A percentile compares a stretch with the other conserved stretches of the same genome.
Evolutionary conservation across 805 yeast species (phyloP).

Genomic region (Kuraishia cidri): DNA sequence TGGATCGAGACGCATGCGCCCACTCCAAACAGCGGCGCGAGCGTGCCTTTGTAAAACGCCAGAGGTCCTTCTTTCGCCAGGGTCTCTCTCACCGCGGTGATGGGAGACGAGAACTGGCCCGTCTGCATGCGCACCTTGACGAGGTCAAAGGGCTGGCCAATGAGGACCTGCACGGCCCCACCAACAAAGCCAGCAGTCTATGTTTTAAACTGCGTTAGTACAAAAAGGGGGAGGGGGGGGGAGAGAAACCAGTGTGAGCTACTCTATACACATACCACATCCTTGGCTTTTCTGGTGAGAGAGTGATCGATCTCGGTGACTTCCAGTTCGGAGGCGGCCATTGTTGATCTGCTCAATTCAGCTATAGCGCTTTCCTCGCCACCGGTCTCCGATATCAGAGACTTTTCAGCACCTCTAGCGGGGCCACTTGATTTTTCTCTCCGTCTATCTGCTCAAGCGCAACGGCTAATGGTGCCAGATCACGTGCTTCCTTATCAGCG

Average conservation of each 20-base stretch:
- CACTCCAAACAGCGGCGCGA: conserved; percentile 64
- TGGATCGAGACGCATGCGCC: conserved; percentile 64
- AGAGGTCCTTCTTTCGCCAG: conserved; percentile 56
- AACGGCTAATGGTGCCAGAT: no score
- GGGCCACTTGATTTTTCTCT: no score
- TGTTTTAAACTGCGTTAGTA: not conserved
- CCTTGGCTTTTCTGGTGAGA: conserved; percentile 37
- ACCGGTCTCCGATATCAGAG: no score
- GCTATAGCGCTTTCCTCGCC: no score
- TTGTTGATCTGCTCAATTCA: no score
- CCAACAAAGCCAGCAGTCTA: conserved; percentile 43
- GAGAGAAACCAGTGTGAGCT: not conserved
- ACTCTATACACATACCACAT: conserved; percentile 22
- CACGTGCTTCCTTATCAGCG: no score
- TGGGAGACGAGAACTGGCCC: conserved; percentile 49
- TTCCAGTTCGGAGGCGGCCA: no score
- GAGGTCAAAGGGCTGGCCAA: conserved; percentile 65
- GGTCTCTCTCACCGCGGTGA: conserved; percentile 41
- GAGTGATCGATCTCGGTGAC: conserved; percentile 23
- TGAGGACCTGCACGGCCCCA: conserved; percentile 44
- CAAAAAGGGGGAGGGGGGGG: not conserved
- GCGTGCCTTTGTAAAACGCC: conserved; percentile 60
- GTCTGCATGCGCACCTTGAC: conserved; percentile 66
- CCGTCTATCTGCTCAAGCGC: no score
- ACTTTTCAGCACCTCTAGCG: no score